A percentile compares a stretch with the other conserved stretches of the same genome.
phyloP scores from a whole-genome alignment of 2,329 filamentous ascomycete genomes.

The Colletotrichum siamense region DNA sequence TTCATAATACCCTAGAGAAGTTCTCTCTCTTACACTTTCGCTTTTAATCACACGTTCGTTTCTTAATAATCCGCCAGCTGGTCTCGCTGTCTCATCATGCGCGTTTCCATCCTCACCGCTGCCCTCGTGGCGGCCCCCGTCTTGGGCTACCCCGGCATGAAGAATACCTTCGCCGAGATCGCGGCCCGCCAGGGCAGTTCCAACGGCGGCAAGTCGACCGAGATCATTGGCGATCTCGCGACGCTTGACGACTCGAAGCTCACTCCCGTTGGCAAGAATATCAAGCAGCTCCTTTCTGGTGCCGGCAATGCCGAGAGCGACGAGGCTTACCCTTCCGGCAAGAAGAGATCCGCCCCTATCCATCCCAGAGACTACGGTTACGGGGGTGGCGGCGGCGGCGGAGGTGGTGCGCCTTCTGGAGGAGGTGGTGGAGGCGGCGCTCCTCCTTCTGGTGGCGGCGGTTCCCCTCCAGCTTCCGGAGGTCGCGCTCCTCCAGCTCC shows the following conservation, averaged over 20 bases:
- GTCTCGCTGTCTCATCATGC: constrained; percentile 7
- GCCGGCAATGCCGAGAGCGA: constrained; percentile 29
- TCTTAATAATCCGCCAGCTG: neutral
- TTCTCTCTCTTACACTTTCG: neutral
- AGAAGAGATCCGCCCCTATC: neutral
- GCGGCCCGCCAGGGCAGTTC: neutral
- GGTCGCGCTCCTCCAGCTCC: neutral
- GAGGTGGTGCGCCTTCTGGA: neutral
- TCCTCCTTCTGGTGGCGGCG: neutral
- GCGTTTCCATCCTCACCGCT: constrained; percentile 5
- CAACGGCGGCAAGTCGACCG: constrained; percentile 2
- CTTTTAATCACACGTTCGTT: neutral
- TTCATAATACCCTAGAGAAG: neutral
- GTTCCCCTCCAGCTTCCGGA: neutral
- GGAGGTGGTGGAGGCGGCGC: neutral
- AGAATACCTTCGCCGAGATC: constrained; percentile 21
- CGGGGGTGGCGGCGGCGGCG: neutral
- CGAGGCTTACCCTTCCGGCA: constrained; percentile 16
- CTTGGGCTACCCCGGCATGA: constrained; percentile 23
- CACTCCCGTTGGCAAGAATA: constrained; percentile 35
- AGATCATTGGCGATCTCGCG: constrained; percentile 42
- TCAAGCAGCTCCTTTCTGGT: constrained; percentile 27
- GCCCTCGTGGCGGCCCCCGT: constrained; percentile 9
- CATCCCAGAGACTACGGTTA: neutral
- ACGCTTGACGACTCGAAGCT: constrained; percentile 32